These are phyloP conservation scores for Penicillium steckii DNA, from an alignment of 495 filamentous ascomycete species.

Conservation along the genomic window DNA sequence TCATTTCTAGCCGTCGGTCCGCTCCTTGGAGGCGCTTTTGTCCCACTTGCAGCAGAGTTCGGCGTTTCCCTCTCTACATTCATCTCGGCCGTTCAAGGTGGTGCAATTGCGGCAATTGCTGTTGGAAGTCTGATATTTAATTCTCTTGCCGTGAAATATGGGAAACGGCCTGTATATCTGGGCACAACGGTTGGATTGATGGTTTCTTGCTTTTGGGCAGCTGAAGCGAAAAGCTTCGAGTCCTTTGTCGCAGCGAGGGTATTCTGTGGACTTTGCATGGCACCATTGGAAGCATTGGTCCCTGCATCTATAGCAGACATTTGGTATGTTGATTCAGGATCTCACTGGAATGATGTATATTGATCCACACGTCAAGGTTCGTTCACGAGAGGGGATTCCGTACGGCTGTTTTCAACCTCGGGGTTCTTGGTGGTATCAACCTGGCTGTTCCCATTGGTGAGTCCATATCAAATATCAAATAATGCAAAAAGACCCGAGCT, in stretches of 20 bases:
- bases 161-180: constrained; percentile 62
- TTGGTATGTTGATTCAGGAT: constrained; percentile 8
- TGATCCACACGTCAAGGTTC: constrained; percentile 33
- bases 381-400: constrained; percentile 66
- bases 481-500: too few relatives aligned
- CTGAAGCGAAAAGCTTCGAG: constrained; percentile 51
- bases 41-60: constrained; percentile 34
- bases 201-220: constrained; percentile 59
- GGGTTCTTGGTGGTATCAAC: constrained; percentile 50
- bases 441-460: constrained; percentile 41
- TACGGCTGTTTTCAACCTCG: constrained; percentile 65
- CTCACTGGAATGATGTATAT: not conserved
- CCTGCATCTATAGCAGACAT: constrained; percentile 31
- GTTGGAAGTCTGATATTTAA: constrained; percentile 58
- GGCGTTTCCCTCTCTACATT: constrained; percentile 34
- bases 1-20: constrained; percentile 33
- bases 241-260: constrained; percentile 56
- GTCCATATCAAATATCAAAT: not conserved
- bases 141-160: constrained; percentile 62
- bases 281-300: constrained; percentile 29
- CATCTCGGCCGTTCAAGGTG: constrained; percentile 32
- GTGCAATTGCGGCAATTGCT: constrained; percentile 42
- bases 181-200: constrained; percentile 57
- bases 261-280: constrained; percentile 33
- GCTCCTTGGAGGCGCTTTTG: constrained; percentile 33